Conservation (phyloP, 2,329 filamentous ascomycete genomes). For the Fusarium kyushuense region DNA sequence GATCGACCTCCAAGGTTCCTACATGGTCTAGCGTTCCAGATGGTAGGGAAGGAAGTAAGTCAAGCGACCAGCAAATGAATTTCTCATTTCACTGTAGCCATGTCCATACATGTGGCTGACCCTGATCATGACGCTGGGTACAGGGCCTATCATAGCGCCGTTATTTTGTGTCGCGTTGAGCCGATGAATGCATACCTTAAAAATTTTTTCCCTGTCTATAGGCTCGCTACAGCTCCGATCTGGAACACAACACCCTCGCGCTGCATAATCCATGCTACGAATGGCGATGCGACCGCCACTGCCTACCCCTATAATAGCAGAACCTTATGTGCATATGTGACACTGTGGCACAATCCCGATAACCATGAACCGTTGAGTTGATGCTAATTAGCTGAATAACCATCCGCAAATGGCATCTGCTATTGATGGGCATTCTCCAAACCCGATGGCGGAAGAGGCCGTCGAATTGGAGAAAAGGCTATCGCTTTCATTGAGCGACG, state of each 20-base stretch:
- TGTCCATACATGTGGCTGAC: slow-evolving; percentile 18
- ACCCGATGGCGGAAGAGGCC: slow-evolving; percentile 23
- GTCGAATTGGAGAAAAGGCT: slow-evolving; percentile 14
- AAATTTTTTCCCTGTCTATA: slow-evolving; percentile 10
- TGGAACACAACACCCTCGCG: slow-evolving; percentile 16
- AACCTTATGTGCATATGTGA: slow-evolving; percentile 15
- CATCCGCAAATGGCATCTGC: slow-evolving; percentile 43
- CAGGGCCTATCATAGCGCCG: slow-evolving; percentile 21
- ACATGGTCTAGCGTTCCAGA: slow-evolving; percentile 21
- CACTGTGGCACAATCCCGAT: slow-evolving; percentile 17
- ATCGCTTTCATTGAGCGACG: slow-evolving; percentile 24
- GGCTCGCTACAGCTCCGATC: slow-evolving; percentile 7
- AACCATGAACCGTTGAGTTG: background rate
- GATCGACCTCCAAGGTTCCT: slow-evolving; percentile 32
- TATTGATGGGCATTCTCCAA: slow-evolving; percentile 37
- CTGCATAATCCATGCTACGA: slow-evolving; percentile 27
- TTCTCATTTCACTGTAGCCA: slow-evolving; percentile 23
- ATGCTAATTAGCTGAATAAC: slow-evolving; percentile 43
- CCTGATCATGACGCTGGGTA: slow-evolving; percentile 17
- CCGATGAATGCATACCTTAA: slow-evolving; percentile 31
- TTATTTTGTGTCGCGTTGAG: slow-evolving; percentile 35
- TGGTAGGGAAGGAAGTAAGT: slow-evolving; percentile 13
- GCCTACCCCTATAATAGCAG: background rate
- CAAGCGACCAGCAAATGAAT: slow-evolving; percentile 6
- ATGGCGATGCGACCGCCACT: slow-evolving; percentile 2